phyloP scores from a whole-genome alignment of 495 filamentous ascomycete species.

The Bryoglossum gracile region DNA sequence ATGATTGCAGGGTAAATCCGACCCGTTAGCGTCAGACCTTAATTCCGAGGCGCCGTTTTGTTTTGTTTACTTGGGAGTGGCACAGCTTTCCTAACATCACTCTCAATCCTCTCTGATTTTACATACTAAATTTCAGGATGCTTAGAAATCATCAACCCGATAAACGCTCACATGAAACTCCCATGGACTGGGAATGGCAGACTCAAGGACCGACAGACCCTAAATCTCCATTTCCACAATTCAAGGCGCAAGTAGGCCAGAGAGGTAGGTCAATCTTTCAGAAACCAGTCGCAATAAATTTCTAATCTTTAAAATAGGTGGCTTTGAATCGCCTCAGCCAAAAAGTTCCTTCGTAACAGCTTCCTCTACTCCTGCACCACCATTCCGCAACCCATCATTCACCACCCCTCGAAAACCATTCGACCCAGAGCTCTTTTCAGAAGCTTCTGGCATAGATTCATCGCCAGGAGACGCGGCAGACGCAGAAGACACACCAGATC shows the following conservation, averaged over 20 bases:
- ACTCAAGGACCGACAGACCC: constrained; percentile 47
- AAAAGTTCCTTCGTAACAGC: constrained; percentile 27
- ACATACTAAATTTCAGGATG: constrained; percentile 10
- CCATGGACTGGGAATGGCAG: constrained; percentile 66
- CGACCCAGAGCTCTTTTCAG: constrained; percentile 57
- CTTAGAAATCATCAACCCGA: constrained; percentile 15
- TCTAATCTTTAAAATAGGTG: constrained; percentile 22
- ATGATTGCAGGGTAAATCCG: background rate
- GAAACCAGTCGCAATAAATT: background rate
- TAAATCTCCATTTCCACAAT: constrained; percentile 52
- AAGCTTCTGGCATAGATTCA: constrained; percentile 69
- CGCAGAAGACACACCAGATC: constrained; percentile 63
- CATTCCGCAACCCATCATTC: constrained; percentile 64
- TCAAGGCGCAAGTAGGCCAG: constrained; percentile 36
- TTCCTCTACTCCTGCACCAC: constrained; percentile 31
- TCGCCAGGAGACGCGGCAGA: constrained; percentile 66
- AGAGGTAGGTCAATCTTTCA: constrained; percentile 39
- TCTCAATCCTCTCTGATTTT: background rate
- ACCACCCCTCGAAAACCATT: constrained; percentile 69
- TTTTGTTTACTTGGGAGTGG: constrained; percentile 14
- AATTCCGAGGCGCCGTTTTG: constrained; percentile 16
- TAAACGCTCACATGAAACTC: constrained; percentile 43
- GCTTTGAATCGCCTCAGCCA: constrained; percentile 18
- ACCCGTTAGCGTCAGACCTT: constrained; percentile 12
- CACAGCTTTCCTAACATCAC: background rate